Evolutionary conservation across 2,329 filamentous ascomycete genomes (phyloP), one percentile per base, ranked within the genome.

Genomic region (Stachybotrys chartarum): DNA sequence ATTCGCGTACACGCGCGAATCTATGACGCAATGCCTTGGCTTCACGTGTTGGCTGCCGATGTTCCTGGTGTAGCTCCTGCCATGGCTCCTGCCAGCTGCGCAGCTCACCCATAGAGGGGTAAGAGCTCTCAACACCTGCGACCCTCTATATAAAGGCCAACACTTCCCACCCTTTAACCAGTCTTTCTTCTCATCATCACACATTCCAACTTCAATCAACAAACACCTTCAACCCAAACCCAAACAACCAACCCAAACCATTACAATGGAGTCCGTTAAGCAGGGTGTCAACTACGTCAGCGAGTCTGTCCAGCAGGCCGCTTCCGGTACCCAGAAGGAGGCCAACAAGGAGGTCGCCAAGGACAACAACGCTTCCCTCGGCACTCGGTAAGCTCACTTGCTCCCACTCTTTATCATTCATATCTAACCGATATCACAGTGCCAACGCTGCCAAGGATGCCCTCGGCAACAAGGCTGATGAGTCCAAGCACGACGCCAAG

Each of bases 261-360:
- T 64, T 71, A 75, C 56, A 70, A 80, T 81, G 78, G 78, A 81
- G 54, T 73, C 76, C 59, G 59, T 80, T 68, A 78, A 79, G 77
- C 82, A 86, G 74, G 80, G 79, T 67, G 83, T 75, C 75, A 86
- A 86, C 80, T 84, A 82, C 80, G 82, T 85, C 71, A 71, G 78
- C 59, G 84, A 87, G 78, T 74, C 76, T 65, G 72, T 84, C 68
- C 78, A 86, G 76, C 75, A 84, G 69, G 75, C 75, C 58, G 68
- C 76, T 59, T 74, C 75, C 58, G 77, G 79, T 61, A 74, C 80
- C 58, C 82, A 78, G 74, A 87, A 88, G 82, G 83, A 87, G 75
- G 75, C 76, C 75, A 87, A 88, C 81, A 87, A 88, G 81, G 68
- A 79, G 61, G 78, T 83, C 61, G 85, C 84, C 70, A 87, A 87